These are phyloP conservation scores for Rutstroemia sp. DNA, from an alignment of 2,329 filamentous ascomycete genomes.

Conservation along the genomic window DNA sequence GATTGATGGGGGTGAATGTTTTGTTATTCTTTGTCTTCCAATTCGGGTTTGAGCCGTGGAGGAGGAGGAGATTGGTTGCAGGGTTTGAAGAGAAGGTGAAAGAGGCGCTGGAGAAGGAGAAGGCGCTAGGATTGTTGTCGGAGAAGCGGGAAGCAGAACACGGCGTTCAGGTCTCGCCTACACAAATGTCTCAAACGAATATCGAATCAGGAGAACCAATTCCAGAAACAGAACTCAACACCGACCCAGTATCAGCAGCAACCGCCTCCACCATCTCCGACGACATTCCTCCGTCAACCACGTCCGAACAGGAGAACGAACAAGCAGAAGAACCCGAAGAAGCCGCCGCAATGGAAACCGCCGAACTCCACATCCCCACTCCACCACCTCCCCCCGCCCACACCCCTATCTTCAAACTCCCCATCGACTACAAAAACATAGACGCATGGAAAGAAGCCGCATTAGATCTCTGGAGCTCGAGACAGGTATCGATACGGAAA, in stretches of 20 bases:
- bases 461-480: conserved; percentile 58
- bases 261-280: neutral
- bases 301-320: neutral
- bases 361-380: conserved; percentile 17
- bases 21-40: conserved; percentile 80
- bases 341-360: conserved; percentile 16
- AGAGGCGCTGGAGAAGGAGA: conserved; percentile 45
- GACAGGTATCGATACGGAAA: conserved; percentile 55
- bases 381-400: neutral
- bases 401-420: neutral
- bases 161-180: conserved; percentile 11
- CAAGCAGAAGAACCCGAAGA: conserved; percentile 4
- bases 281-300: neutral
- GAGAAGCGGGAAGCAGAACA: conserved; percentile 5
- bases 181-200: neutral
- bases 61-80: conserved; percentile 68
- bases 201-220: neutral
- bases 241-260: neutral
- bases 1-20: conserved; percentile 94
- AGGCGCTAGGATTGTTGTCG: conserved; percentile 1
- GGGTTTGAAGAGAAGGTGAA: conserved; percentile 75
- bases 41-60: conserved; percentile 89
- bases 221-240: neutral
- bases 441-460: conserved; percentile 42
- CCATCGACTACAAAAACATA: conserved; percentile 29